Conservation (phyloP, 768 basidiomycete species). For the Artomyces pyxidatus region DNA sequence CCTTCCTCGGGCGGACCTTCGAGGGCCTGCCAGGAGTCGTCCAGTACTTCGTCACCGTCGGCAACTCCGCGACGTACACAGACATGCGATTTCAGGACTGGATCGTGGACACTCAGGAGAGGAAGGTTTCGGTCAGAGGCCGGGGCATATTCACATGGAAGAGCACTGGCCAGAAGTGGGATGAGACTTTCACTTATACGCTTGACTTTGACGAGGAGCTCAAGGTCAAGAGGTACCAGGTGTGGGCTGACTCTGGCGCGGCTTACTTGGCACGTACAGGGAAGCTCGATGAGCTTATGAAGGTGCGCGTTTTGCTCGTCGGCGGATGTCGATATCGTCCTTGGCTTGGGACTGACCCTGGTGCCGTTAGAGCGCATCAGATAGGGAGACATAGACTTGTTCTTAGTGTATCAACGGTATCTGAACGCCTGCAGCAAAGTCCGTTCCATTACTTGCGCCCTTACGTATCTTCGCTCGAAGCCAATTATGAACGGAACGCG, state of each 20-base stretch:
- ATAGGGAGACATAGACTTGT: no score
- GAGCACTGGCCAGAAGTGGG: conserved; percentile 45
- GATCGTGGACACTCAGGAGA: conserved; percentile 40
- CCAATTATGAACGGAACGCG: no score
- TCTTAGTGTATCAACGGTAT: no score
- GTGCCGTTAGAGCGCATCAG: no score
- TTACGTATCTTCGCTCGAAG: no score
- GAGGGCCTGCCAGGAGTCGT: conserved; percentile 34
- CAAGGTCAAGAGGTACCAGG: conserved; percentile 52
- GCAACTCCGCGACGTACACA: conserved; percentile 39
- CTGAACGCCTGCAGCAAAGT: no score
- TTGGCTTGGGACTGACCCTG: no score
- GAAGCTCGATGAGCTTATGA: conserved; percentile 26
- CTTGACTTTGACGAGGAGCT: conserved; percentile 50
- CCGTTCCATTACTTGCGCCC: no score
- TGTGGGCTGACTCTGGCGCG: conserved; percentile 64
- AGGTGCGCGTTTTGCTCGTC: no score
- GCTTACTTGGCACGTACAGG: conserved; percentile 52
- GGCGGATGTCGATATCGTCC: no score
- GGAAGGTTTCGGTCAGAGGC: conserved; percentile 49
- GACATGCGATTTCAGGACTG: conserved; percentile 48
- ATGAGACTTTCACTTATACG: conserved; percentile 52
- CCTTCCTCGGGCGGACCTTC: conserved; percentile 52
- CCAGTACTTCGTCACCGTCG: conserved; percentile 43
- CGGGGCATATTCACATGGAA: conserved; percentile 49